Evolutionary conservation across 495 filamentous ascomycete genomes (phyloP), one percentile per base, ranked within the genome.

Genomic region (Zalerion maritima): DNA sequence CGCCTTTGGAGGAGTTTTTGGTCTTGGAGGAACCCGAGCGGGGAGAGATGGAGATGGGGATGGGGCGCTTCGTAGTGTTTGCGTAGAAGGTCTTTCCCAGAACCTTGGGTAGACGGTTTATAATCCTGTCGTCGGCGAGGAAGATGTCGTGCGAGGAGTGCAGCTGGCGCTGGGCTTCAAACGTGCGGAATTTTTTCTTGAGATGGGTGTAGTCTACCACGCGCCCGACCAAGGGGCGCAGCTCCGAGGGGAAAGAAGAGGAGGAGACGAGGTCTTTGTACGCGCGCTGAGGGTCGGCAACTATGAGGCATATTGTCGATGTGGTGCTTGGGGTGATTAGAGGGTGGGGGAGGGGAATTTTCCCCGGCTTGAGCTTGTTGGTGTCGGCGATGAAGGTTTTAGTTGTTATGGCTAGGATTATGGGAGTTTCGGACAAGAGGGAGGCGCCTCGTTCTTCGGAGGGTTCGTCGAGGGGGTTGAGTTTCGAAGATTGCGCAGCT

Each of bases 81-180:
- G 77, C 71, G 69, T 82, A 92, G 60, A 96, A 94, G 0, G 67
- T 69, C 57, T 91, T 94, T 24, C 87, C 89, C 0, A 96, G 69
- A 2, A 72, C 57, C 14, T 63, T 63, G 11, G 82, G 78, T n/a
- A 94, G 62, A 35, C 67, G 69, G 35, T 73, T 80, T 36, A 83
- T 60, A 33, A 94, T 75, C 13, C 82, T 62, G 43, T 86, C 78
- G 49, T 96, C 85, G 16, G 74, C 82, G 16, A 94, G 61, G 59
- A 94, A 94, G 23, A 94, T 54, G 47, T 93, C 58, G 54, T 94
- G 78, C 37, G 91, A 81, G 26, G 68, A 59, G 28, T 74, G 64
- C n/a, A 97, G 64, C 49, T 87, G 81, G 25, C 89, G 67, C 46
- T 78, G 77, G 30, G 66, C 71, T 61, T 97, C 89, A 55, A 78